Evolutionary conservation across 1,284 basidiomycete species (phyloP).

Genomic region (Trametes polyzona): DNA sequence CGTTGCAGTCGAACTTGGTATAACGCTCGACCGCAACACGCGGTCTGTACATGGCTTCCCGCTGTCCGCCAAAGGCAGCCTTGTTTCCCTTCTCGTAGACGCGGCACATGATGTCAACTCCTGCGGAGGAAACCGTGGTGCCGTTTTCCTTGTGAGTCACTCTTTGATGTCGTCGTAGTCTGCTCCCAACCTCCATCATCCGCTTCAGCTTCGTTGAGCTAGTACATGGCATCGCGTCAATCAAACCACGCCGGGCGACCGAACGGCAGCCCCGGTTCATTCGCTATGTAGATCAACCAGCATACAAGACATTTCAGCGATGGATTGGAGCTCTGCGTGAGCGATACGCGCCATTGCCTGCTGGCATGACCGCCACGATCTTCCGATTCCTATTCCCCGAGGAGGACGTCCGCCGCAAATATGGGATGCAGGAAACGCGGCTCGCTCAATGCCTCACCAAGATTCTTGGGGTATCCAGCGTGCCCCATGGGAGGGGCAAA

Average conservation of each 20-base stretch:
- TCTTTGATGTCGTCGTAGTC: background rate
- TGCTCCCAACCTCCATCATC: background rate
- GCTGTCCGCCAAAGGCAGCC: background rate
- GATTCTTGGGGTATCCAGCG: conserved; percentile 48
- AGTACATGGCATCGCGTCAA: conserved; percentile 20
- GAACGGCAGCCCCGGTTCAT: conserved; percentile 15
- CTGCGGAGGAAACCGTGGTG: conserved; percentile 1
- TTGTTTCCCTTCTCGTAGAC: background rate
- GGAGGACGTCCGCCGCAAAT: conserved; percentile 71
- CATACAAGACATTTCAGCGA: conserved; percentile 40
- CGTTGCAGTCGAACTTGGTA: no score
- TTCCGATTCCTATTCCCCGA: conserved; percentile 85
- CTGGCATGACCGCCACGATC: conserved; percentile 52
- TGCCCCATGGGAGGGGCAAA: conserved; percentile 31
- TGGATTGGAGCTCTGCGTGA: conserved; percentile 52
- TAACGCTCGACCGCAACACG: no score
- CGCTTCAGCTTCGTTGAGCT: conserved; percentile 27
- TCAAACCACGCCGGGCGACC: conserved; percentile 19
- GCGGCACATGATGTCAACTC: background rate
- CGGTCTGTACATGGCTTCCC: background rate
- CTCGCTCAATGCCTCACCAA: conserved; percentile 60
- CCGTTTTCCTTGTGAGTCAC: conserved; percentile 21
- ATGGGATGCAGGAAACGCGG: conserved; percentile 73
- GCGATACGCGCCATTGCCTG: conserved; percentile 50
- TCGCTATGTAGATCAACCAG: conserved; percentile 4